Base-by-base conservation (phyloP, 106 monocot genomes). In the Dioscorea zingiberensis region DNA sequence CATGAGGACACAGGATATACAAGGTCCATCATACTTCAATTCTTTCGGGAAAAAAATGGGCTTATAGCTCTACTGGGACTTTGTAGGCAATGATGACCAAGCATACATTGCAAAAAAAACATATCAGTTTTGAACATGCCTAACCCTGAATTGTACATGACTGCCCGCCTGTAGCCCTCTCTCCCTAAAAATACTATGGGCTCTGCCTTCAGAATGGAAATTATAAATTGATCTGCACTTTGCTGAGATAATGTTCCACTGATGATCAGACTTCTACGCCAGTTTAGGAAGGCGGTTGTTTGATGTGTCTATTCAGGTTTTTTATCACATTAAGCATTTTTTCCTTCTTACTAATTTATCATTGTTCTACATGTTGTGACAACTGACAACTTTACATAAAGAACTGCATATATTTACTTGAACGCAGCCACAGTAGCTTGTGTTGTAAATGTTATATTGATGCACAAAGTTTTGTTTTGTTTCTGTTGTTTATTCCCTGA, bases 161-260 rank as follows among this genome's bases (percentile, higher is more conserved):
- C 58, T 45, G 91, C 86, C 67, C 80, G 86, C 12, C 74, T 86
- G n/a, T 16, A 78, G 68, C 67, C 83, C 91, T 16, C 55, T 75
- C 19, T 86, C 86, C 7, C 80, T 91, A 15, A 87, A n/a, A 70
- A 64, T 91, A 91, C 25, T 91, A 87, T 73, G 91, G 86, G 0
- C 73, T 76, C 13, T 91, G 91, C 76, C 70, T 91, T 55, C 65
- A 81, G 54, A 83, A 81, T 48, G 86, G 91, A 64, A 71, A 71
- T 60, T 87, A 91, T 60, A 77, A 32, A 84, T 91, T 1, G 60
- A 27, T 21, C 81, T 91, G 9, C 83, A 86, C 45, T 91, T 91
- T 81, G 87, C 87, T 47, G 87, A 91, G 68, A 91, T 91, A 64
- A 59, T 87, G 55, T 91, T 91, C n/a, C 48, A 87, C 75, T 1